Conservation (phyloP, 768 basidiomycete genomes). For the Stropharia rugosoannulata region DNA sequence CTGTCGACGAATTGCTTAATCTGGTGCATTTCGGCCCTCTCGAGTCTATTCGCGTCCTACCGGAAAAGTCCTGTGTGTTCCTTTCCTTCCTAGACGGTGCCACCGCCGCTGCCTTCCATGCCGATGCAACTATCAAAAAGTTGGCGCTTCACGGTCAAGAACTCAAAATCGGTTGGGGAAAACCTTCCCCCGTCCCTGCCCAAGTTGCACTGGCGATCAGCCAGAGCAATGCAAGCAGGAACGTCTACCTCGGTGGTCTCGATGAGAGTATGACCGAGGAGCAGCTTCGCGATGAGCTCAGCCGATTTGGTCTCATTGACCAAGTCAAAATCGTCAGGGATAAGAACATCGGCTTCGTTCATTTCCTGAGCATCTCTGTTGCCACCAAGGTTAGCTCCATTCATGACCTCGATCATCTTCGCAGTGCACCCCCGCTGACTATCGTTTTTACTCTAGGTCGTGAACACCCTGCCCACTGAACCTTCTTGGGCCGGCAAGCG, state of each 20-base stretch:
- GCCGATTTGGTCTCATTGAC: constrained; percentile 93
- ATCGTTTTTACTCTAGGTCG: constrained; percentile 57
- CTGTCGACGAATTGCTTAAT: constrained; percentile 96
- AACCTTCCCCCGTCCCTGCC: constrained; percentile 84
- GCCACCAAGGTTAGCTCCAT: constrained; percentile 80
- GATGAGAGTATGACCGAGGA: constrained; percentile 92
- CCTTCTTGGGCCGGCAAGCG: constrained; percentile 94
- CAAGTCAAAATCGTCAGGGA: constrained; percentile 99
- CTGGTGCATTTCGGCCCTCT: constrained; percentile 97
- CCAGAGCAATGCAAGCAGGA: constrained; percentile 91
- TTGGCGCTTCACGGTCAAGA: constrained; percentile 91
- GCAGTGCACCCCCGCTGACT: background rate
- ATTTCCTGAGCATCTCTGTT: constrained; percentile 92
- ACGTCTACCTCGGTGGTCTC: constrained; percentile 94
- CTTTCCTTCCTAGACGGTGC: constrained; percentile 94
- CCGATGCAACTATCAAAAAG: constrained; percentile 95
- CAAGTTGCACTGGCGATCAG: constrained; percentile 86
- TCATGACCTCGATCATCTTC: constrained; percentile 5
- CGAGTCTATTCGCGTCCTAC: constrained; percentile 90
- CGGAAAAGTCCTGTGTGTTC: constrained; percentile 97
- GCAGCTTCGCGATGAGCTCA: constrained; percentile 86
- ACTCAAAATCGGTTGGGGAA: constrained; percentile 99
- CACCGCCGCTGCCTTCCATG: constrained; percentile 95
- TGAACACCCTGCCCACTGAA: constrained; percentile 88
- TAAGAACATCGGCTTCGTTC: constrained; percentile 99